phyloP scores from a whole-genome alignment of 495 filamentous ascomycete species.

The Hypoxylon fuscum region DNA sequence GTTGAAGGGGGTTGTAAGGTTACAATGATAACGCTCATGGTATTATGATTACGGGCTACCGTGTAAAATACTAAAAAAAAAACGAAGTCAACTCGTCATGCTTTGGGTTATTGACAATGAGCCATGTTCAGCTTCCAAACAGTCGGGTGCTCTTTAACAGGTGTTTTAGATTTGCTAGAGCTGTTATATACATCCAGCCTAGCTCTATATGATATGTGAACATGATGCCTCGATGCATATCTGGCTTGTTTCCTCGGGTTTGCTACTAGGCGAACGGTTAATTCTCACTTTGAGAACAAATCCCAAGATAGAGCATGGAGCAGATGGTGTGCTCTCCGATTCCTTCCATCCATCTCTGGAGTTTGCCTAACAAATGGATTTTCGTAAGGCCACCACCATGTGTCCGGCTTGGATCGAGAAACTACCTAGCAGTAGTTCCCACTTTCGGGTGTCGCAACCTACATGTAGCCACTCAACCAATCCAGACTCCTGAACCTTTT shows the following conservation, averaged over 20 bases:
- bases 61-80: constrained; percentile 11
- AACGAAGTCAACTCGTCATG: constrained; percentile 3
- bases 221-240: neutral
- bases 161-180: neutral
- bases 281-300: no score
- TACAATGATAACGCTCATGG: constrained; percentile 44
- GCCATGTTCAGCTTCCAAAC: no score
- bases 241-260: neutral
- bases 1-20: constrained; percentile 70
- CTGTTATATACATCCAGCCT: neutral
- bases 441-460: no score
- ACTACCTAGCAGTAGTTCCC: no score
- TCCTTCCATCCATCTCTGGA: no score
- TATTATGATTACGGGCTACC: neutral
- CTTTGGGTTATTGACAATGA: neutral
- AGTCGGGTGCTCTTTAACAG: neutral
- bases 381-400: no score
- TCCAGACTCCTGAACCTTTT: neutral
- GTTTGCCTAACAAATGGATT: no score
- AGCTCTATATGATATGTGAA: neutral
- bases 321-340: no score
- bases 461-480: neutral
- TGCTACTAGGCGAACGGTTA: neutral
- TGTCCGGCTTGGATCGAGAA: no score
- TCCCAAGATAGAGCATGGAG: no score